Base-by-base conservation (phyloP, 371 early-diverging fungal species). In the Mortierella sp. region DNA sequence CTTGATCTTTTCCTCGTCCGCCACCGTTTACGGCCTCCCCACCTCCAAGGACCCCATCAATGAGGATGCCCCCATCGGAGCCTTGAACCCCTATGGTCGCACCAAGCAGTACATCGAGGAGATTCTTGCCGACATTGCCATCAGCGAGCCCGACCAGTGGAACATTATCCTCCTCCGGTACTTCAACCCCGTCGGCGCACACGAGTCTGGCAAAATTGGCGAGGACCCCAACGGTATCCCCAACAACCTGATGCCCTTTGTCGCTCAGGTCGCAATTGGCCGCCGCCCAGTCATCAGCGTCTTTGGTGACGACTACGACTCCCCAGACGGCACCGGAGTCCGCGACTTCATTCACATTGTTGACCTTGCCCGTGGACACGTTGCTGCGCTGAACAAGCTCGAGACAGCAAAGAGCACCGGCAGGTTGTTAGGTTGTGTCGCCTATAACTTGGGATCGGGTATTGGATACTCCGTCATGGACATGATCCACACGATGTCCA, bases 111-210 rank as follows among this genome's bases (percentile, higher is more conserved):
- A 95, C 88, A 93, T 94, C 72, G 98, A 98, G 80, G 92, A 93
- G 82, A 93, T 97, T 58, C 86, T 97, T 49, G 89, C 89, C 51
- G 97, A 98, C 77, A 83, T 92, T 24, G 86, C 86, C 3, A 68
- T 55, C 18, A 82, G 82, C n/a, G 86, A 85, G 60, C 86, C 86
- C 35, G 71, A 76, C 29, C 12, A 41, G 38, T 85, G 86, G 86
- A 85, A 85, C 63, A 85, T 82, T 51, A 60, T 85, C 75, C 27
- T 85, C 51, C 88, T 85, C 77, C 88, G 93, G 60, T 98, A 96
- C 90, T 98, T 98, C 81, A 98, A 98, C 87, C 98, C 98, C 32
- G 94, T 95, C 14, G 96, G 97, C 27, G 98, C 98, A 0, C 97
- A 98, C 88, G 88, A 90, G 46, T 94, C 95, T 21, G 98, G 98